Evolutionary conservation across 2,329 filamentous ascomycete genomes (phyloP), one percentile per base, ranked within the genome.

Genomic region (Fusarium citri): DNA sequence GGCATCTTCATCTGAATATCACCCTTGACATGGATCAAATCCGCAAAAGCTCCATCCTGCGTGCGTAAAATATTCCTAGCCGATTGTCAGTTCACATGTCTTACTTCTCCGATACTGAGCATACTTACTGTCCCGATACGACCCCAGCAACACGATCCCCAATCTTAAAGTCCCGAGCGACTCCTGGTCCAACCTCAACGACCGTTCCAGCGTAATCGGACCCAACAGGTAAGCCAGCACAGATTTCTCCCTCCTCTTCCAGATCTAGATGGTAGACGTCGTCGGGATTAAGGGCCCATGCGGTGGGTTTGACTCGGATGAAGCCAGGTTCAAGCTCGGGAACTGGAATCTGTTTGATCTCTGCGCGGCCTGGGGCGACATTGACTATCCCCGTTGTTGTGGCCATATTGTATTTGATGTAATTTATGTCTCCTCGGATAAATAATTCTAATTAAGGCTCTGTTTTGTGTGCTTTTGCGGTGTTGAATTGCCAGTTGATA

Each of bases 141-240:
- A 57, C 34, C 2, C 66, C 69, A n/a, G 48, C 73, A 25, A 86
- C 75, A 34, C 84, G 81, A 60, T 87, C 85, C 6, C 85, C 85
- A 50, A 80, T 80, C 67, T 81, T 80, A 51, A 85, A 81, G 6
- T 72, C 56, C 59, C 56, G 63, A 9, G 47, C 50, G 10, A 83
- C 79, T 28, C 78, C 78, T 6, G 73, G 49, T 7, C 84, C 85
- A 31, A 86, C 77, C 34, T 83, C 79, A 26, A 84, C 79, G 2
- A 87, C 80, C 16, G 80, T 72, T 20, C 85, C 85, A 16, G 81
- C 80, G 50, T 82, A 86, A 69, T 86, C 85, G 45, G 79, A 83
- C 4, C 83, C 83, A 26, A 79, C 53, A 7, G 72, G 55, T 9
- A 62, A 23, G 8, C 73, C 72, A 22, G 55, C 26, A 5, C 59